Evolutionary conservation across 768 basidiomycete species (phyloP).

Genomic region (Termitomyces sp.): DNA sequence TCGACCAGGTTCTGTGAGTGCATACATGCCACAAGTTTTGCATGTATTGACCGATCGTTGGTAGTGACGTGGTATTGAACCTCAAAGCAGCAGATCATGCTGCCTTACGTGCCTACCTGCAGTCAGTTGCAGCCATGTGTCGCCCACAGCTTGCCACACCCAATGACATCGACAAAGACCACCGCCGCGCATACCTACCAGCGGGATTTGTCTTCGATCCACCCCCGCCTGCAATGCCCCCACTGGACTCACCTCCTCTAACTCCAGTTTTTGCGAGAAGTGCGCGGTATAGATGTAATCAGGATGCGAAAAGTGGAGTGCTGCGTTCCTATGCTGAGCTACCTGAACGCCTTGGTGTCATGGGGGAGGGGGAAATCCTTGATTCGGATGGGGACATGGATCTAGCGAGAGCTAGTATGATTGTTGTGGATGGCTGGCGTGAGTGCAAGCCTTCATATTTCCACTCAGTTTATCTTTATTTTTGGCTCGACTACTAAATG

Average conservation of each 20-base stretch:
- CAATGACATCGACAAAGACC: slow-evolving; percentile 2
- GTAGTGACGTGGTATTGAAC: slow-evolving; percentile 14
- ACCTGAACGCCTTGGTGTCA: slow-evolving; percentile 20
- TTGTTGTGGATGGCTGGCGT: slow-evolving; percentile 66
- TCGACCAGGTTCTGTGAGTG: slow-evolving; percentile 38
- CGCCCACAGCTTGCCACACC: slow-evolving; percentile 1
- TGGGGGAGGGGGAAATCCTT: slow-evolving; percentile 16
- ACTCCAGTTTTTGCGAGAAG: slow-evolving; percentile 28
- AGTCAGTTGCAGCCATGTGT: slow-evolving; percentile 8
- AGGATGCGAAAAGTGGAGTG: not conserved
- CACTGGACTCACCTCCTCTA: slow-evolving; percentile 23
- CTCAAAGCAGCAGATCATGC: slow-evolving; percentile 17
- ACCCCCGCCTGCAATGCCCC: slow-evolving; percentile 18
- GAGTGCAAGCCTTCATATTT: slow-evolving; percentile 17
- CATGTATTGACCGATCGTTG: not conserved
- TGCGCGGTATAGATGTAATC: not conserved
- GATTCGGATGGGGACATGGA: slow-evolving; percentile 14
- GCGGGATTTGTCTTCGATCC: slow-evolving; percentile 11
- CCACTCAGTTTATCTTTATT: not conserved
- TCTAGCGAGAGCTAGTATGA: slow-evolving; percentile 45
- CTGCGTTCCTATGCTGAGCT: slow-evolving; percentile 33
- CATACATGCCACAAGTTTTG: not conserved
- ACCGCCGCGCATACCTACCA: slow-evolving; percentile 13
- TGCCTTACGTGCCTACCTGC: slow-evolving; percentile 16
- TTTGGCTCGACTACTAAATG: not conserved